Conservation (phyloP, 1,139 yeast genomes). For the Sugiyamaella castrensis region DNA sequence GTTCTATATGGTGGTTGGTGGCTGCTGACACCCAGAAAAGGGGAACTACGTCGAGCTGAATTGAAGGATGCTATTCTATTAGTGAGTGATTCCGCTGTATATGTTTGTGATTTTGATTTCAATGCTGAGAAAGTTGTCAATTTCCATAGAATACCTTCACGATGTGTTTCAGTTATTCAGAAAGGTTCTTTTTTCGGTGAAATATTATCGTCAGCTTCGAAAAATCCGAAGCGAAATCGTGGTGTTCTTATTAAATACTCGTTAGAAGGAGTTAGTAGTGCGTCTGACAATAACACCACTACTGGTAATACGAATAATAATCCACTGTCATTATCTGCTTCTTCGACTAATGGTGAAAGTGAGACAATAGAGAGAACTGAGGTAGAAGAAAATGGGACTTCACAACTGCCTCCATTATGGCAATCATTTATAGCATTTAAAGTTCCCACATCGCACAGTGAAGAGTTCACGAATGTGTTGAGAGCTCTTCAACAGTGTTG, state of each 20-base stretch:
- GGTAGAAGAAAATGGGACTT: not conserved
- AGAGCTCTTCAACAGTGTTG: constrained; percentile 35
- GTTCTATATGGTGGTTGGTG: constrained; percentile 26
- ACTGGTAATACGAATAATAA: not conserved
- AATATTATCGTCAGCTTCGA: constrained; percentile 31
- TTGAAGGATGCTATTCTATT: constrained; percentile 25
- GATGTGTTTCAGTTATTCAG: constrained; percentile 19
- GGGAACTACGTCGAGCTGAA: constrained; percentile 21
- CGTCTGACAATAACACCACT: constrained; percentile 5
- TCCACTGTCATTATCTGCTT: not conserved
- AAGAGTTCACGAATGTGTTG: constrained; percentile 27
- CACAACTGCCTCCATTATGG: not conserved
- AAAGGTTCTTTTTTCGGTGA: constrained; percentile 26
- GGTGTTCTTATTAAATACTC: constrained; percentile 26
- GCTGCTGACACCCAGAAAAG: constrained; percentile 23
- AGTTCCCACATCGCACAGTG: constrained; percentile 26
- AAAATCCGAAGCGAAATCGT: constrained; percentile 24
- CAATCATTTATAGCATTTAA: constrained; percentile 31
- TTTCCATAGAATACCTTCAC: constrained; percentile 22
- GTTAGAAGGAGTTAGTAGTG: constrained; percentile 11
- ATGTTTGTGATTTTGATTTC: constrained; percentile 27
- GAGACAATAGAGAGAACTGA: constrained; percentile 10
- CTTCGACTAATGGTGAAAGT: not conserved
- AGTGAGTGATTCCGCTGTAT: constrained; percentile 24
- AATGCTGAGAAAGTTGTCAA: constrained; percentile 25